Conservation (phyloP, 495 filamentous ascomycete species). For the Xylaria sp. region DNA sequence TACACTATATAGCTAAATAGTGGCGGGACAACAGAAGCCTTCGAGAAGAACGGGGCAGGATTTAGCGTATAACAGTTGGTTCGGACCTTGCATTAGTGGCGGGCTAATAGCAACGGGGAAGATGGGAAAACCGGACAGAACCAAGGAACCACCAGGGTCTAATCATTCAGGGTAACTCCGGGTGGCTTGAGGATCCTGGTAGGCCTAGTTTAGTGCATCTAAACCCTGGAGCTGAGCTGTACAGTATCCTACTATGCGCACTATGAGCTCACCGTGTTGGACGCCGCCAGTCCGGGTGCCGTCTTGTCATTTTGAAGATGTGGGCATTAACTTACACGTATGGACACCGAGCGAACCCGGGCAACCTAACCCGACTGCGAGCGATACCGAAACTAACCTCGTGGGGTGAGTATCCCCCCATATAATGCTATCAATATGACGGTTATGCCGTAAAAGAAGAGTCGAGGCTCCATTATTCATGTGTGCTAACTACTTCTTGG, state of each 20-base stretch:
- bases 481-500: slow-evolving; percentile 4
- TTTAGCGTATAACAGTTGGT: slow-evolving; percentile 21
- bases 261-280: slow-evolving; percentile 13
- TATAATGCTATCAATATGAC: not conserved
- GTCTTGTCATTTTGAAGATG: not conserved
- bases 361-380: not conserved
- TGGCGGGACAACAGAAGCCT: slow-evolving; percentile 16
- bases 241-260: not conserved
- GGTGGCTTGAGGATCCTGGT: slow-evolving; percentile 27
- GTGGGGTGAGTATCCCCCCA: not conserved
- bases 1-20: too few species aligned
- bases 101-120: slow-evolving; percentile 25
- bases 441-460: not conserved
- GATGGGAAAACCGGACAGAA: slow-evolving; percentile 18
- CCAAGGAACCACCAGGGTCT: slow-evolving; percentile 10
- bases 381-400: slow-evolving; percentile 7
- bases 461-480: slow-evolving; percentile 3
- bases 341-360: too few species aligned
- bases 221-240: not conserved
- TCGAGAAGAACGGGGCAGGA: slow-evolving; percentile 25
- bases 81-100: slow-evolving; percentile 30
- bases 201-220: not conserved
- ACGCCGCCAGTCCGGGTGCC: not conserved
- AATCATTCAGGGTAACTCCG: slow-evolving; percentile 16
- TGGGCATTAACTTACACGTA: not conserved